These are phyloP conservation scores for Ganoderma sp. DNA, from an alignment of 1,284 basidiomycete species.

Conservation along the genomic window DNA sequence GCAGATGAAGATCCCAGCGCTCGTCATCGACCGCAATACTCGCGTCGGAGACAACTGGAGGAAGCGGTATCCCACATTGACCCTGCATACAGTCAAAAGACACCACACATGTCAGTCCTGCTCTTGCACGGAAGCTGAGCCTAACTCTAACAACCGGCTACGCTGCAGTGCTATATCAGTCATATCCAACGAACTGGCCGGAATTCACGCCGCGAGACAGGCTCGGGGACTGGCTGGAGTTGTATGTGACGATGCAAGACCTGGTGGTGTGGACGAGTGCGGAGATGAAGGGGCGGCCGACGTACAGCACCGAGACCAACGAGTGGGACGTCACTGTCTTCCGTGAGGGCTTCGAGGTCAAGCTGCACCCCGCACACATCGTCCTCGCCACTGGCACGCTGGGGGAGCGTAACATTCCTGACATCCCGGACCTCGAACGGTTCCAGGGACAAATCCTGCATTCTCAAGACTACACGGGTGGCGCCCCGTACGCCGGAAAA, in stretches of 20 bases:
- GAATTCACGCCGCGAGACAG: constrained; percentile 41
- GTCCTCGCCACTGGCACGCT: constrained; percentile 65
- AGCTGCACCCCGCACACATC: constrained; percentile 59
- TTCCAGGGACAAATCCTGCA: constrained; percentile 53
- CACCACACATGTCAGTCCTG: constrained; percentile 44
- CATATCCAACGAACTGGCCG: constrained; percentile 42
- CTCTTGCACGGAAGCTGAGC: not conserved
- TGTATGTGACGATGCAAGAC: constrained; percentile 65
- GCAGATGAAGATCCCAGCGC: constrained; percentile 53
- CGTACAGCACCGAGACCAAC: constrained; percentile 46
- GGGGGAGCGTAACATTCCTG: constrained; percentile 52
- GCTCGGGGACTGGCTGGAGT: constrained; percentile 69
- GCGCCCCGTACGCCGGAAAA: constrained; percentile 49
- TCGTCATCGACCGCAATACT: constrained; percentile 54
- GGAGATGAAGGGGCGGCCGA: constrained; percentile 41
- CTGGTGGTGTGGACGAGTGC: constrained; percentile 69
- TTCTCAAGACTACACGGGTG: constrained; percentile 48
- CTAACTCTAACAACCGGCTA: not conserved
- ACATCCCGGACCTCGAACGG: constrained; percentile 45
- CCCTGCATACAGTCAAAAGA: constrained; percentile 49
- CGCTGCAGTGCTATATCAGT: constrained; percentile 45
- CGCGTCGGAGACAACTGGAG: constrained; percentile 62
- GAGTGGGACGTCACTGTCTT: constrained; percentile 59
- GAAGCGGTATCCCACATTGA: constrained; percentile 55
- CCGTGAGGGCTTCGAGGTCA: constrained; percentile 47